phyloP scores from a whole-genome alignment of 2,329 filamentous ascomycete species.

The Escovopsis sp. region DNA sequence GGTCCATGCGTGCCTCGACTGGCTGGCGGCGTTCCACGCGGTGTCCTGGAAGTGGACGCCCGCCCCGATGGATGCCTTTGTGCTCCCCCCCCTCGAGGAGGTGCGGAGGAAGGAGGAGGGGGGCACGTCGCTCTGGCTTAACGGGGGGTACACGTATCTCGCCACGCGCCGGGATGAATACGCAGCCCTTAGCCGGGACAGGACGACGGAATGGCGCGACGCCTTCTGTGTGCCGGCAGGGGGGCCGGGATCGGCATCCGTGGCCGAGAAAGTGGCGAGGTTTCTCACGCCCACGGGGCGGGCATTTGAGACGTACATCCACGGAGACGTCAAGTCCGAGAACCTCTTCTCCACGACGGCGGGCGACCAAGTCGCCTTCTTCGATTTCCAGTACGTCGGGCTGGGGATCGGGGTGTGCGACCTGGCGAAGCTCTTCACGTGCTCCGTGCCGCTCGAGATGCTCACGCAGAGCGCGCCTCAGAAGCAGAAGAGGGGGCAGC shows the following conservation, averaged over 20 bases:
- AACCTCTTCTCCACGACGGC: conserved; percentile 44
- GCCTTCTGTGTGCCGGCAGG: conserved; percentile 27
- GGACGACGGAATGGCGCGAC: conserved; percentile 38
- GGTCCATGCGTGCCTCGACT: conserved; percentile 40
- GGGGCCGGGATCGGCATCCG: conserved; percentile 15
- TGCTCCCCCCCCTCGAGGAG: conserved; percentile 44
- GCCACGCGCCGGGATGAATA: conserved; percentile 47
- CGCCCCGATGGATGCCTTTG: conserved; percentile 18
- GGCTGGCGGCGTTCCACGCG: conserved; percentile 48
- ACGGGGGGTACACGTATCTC: conserved; percentile 56
- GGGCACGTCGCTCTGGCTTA: conserved; percentile 37
- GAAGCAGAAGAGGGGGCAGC: conserved; percentile 17
- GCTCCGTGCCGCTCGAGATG: conserved; percentile 43
- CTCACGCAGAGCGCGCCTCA: conserved; percentile 22
- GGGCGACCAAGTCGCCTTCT: conserved; percentile 43
- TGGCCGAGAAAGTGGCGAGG: conserved; percentile 38
- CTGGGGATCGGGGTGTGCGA: conserved; percentile 51
- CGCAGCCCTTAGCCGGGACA: conserved; percentile 27
- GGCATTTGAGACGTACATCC: conserved; percentile 41
- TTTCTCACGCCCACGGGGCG: conserved; percentile 32
- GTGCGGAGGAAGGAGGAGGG: conserved; percentile 12
- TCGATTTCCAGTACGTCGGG: conserved; percentile 56
- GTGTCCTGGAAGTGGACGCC: conserved; percentile 30
- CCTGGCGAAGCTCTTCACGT: conserved; percentile 52
- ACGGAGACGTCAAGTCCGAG: conserved; percentile 56